Evolutionary conservation across 192 early-diverging fungal genomes (phyloP).

Genomic region (Podila minutissima): DNA sequence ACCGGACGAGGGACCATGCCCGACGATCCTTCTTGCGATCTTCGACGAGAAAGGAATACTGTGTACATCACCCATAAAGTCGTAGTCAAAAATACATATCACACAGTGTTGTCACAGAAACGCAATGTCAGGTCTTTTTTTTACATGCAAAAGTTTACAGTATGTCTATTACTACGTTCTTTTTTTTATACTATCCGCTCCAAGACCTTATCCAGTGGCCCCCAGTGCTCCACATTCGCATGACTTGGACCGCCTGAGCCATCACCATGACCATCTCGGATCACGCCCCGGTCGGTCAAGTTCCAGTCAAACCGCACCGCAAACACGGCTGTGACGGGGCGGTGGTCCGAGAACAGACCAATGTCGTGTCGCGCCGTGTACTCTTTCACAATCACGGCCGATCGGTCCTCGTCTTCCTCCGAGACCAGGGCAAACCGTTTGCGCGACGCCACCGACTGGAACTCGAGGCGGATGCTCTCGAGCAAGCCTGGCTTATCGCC

Average conservation of each 20-base stretch:
- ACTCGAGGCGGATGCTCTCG: not conserved
- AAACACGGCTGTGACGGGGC: slow-evolving; percentile 62
- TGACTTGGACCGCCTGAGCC: not conserved
- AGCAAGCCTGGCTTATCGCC: not conserved
- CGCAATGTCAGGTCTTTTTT: no score
- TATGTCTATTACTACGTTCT: not conserved
- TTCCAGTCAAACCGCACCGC: slow-evolving; percentile 60
- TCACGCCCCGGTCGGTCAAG: slow-evolving; percentile 21
- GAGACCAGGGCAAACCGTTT: slow-evolving; percentile 4
- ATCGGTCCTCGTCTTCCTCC: slow-evolving; percentile 33
- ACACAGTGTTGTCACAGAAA: not conserved
- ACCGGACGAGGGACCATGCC: no score
- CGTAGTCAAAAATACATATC: no score
- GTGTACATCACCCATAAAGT: no score
- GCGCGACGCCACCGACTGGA: not conserved
- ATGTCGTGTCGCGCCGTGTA: slow-evolving; percentile 55
- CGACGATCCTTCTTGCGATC: no score
- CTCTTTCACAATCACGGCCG: slow-evolving; percentile 32
- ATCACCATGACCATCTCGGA: not conserved
- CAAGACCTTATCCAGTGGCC: slow-evolving; percentile 30
- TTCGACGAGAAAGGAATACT: no score
- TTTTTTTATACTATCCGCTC: slow-evolving; percentile 9
- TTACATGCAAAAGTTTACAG: not conserved
- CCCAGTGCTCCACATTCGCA: slow-evolving; percentile 9
- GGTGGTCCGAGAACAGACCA: slow-evolving; percentile 57